Evolutionary conservation across 108 stramenopile species (phyloP), one percentile per base, ranked within the genome.

Genomic region (Pseudonitzschia multiseries): DNA sequence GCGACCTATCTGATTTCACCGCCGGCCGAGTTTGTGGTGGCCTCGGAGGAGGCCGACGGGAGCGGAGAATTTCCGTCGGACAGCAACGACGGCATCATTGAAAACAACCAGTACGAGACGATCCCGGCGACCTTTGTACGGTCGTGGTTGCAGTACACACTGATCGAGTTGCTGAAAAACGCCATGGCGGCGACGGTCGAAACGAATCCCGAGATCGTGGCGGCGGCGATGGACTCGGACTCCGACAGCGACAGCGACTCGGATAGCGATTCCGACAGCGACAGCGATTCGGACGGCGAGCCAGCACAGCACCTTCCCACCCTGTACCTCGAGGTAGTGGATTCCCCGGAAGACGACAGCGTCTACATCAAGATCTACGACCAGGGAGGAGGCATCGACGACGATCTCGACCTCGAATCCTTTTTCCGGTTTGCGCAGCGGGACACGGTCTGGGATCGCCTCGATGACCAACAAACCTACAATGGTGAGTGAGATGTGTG

Each of bases 91-190:
- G 27, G 28, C 0, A 31, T 41, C 33, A 46, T 14, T 10, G 29
- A 21, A 1, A 24, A 56, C 61, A 27, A 4, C 40, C 18, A n/a
- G 15, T 53, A 65, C 17, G 76, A 70, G 31, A 66, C 75, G 50
- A 36, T 68, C 4, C 69, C 78, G 13, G 65, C 76, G 13, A 87
- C 92, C 20, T 64, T 88, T 33, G 85, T 93, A 28, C 87, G 89
- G 13, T 84, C 93, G 13, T 93, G 93, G 93, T 44, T 88, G 29
- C 88, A 89, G 77, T 87, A 91, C 73, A 78, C 84, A 2, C 61
- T 93, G 44, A 89, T 93, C 26, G 93, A 93, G 81, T 52, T 93
- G 12, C 62, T 84, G 10, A 93, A 93, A 60, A 93, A 93, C 80
- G 80, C 81, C 50, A 87, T 90, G 85, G 79, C 81, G 14, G 78